These are phyloP conservation scores for Rhodotorula paludigena DNA, from an alignment of 768 basidiomycete genomes.

Conservation along the genomic window DNA sequence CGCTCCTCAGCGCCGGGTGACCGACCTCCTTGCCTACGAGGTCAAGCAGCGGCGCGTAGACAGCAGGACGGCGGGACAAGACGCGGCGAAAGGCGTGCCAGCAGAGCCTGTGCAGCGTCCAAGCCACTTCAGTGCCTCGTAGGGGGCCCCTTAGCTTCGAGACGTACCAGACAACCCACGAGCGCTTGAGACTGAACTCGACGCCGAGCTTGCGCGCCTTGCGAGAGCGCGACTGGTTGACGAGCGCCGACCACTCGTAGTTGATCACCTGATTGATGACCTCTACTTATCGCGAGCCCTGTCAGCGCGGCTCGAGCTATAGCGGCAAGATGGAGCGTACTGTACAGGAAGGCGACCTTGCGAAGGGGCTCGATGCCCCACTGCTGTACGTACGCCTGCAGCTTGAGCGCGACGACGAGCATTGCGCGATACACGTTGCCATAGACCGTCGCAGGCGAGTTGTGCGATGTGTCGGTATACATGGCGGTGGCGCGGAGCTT, in stretches of 20 bases:
- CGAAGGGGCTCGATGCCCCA: constrained; percentile 38
- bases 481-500: constrained; percentile 72
- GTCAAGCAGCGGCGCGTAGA: constrained; percentile 27
- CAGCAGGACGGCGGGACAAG: constrained; percentile 55
- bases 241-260: constrained; percentile 57
- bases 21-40: constrained; percentile 1
- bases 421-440: constrained; percentile 84
- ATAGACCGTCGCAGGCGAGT: constrained; percentile 59
- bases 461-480: constrained; percentile 69
- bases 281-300: constrained; percentile 65
- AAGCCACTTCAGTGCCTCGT: background rate
- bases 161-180: constrained; percentile 59
- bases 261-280: constrained; percentile 61
- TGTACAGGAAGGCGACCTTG: constrained; percentile 54
- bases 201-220: constrained; percentile 49
- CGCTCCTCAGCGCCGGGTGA: too few species aligned
- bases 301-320: constrained; percentile 24
- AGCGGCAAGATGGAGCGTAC: constrained; percentile 46
- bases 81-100: constrained; percentile 70
- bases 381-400: constrained; percentile 67
- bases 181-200: constrained; percentile 53
- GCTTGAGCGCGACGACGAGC: constrained; percentile 74
- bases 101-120: constrained; percentile 61
- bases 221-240: constrained; percentile 50
- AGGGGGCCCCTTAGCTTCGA: background rate